phyloP scores from a whole-genome alignment of 306 rosid species.

The Pachyrhizus erosus region DNA sequence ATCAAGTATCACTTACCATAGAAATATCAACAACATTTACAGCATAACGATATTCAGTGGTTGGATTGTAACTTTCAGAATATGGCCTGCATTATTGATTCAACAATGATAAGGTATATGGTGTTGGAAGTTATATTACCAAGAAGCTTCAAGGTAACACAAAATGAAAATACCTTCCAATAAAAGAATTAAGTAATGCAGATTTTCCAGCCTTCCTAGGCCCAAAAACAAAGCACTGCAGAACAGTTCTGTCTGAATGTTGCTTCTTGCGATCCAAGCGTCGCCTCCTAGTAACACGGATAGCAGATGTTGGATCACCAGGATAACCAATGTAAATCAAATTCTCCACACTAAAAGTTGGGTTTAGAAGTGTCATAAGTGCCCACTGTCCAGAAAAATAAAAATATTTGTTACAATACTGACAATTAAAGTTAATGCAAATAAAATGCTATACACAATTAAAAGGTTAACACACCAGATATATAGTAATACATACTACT shows the following conservation, averaged over 20 bases:
- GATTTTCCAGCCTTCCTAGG: constrained; percentile 95
- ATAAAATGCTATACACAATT: constrained; percentile 10
- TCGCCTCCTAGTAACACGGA: constrained; percentile 82
- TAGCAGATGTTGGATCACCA: constrained; percentile 76
- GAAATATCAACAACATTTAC: constrained; percentile 65
- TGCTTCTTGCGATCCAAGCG: constrained; percentile 91
- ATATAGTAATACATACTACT: neutral
- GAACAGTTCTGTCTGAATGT: constrained; percentile 77
- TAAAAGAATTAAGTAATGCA: constrained; percentile 78
- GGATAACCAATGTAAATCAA: constrained; percentile 87
- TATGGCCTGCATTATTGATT: constrained; percentile 59
- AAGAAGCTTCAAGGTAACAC: constrained; percentile 18
- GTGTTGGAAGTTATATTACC: neutral
- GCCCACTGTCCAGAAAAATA: constrained; percentile 75
- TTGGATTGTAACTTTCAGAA: constrained; percentile 67
- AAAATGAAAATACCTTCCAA: constrained; percentile 69
- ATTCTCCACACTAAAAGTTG: constrained; percentile 82
- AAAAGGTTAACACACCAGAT: neutral
- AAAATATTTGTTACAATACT: constrained; percentile 31
- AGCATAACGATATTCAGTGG: constrained; percentile 77
- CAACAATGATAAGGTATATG: constrained; percentile 28
- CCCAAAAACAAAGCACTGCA: constrained; percentile 96
- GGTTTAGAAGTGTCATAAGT: constrained; percentile 89
- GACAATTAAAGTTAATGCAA: constrained; percentile 11
- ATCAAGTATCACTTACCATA: constrained; percentile 39